Evolutionary conservation across 106 monocot species (phyloP).

Genomic region (Allium fistulosum): DNA sequence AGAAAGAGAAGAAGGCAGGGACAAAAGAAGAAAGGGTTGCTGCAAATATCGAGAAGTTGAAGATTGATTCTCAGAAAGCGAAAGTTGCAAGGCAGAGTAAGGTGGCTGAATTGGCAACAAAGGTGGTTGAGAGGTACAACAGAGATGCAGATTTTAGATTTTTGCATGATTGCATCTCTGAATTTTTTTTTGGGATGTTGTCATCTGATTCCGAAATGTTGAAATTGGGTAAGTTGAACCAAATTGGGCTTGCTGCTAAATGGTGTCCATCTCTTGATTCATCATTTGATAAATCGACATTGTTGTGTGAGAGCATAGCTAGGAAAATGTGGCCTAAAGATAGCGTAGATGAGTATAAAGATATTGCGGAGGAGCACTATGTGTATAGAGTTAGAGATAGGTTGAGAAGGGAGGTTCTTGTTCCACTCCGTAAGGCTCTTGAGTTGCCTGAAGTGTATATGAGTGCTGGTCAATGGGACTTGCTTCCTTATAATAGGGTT

Average conservation of each 20-base stretch:
- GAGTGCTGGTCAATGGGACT: constrained; percentile 30
- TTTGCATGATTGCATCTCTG: constrained; percentile 38
- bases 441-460: constrained; percentile 72
- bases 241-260: constrained; percentile 52
- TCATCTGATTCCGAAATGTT: constrained; percentile 30
- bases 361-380: constrained; percentile 50
- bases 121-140: constrained; percentile 33
- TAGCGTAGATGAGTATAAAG: constrained; percentile 17
- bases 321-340: constrained; percentile 53
- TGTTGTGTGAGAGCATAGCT: constrained; percentile 69
- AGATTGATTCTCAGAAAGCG: neutral
- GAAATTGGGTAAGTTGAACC: constrained; percentile 11
- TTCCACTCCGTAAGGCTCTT: constrained; percentile 43
- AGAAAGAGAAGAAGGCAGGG: neutral
- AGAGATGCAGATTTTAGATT: constrained; percentile 33
- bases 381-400: constrained; percentile 59
- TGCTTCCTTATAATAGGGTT: constrained; percentile 60
- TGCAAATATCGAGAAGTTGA: neutral
- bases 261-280: constrained; percentile 70
- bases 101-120: constrained; percentile 5
- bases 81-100: neutral
- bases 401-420: constrained; percentile 50
- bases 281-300: constrained; percentile 52
- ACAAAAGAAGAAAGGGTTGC: neutral
- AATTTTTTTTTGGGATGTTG: constrained; percentile 40